Evolutionary conservation across 225 moss, liverwort and hornwort species (phyloP).

Genomic region (Marchantia polymorpha): DNA sequence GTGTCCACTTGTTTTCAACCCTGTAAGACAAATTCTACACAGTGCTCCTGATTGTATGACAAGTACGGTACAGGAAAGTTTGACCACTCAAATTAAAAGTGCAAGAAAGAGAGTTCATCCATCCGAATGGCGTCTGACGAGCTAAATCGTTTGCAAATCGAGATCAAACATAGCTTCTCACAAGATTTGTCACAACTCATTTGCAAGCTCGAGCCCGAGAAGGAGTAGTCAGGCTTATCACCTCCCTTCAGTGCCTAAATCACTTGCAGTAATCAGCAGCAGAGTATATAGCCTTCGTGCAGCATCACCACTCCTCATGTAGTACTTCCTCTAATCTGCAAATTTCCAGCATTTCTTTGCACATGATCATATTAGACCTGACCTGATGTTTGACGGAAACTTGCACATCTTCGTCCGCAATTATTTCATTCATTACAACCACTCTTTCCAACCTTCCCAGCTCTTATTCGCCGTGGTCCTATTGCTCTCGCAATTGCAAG

Average conservation of each 20-base stretch:
- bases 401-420: too few relatives aligned
- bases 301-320: not conserved
- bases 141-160: not conserved
- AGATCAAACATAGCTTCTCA: not conserved
- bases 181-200: not conserved
- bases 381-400: too few relatives aligned
- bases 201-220: not conserved
- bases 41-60: not conserved
- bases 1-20: not conserved
- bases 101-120: too few relatives aligned
- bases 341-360: too few relatives aligned
- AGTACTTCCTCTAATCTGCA: too few relatives aligned
- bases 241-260: not conserved
- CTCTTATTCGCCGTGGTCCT: too few relatives aligned
- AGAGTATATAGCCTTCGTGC: not conserved
- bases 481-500: too few relatives aligned
- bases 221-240: not conserved
- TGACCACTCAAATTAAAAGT: not conserved
- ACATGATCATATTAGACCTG: too few relatives aligned
- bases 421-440: too few relatives aligned
- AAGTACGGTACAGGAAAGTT: not conserved
- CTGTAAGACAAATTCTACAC: not conserved
- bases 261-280: not conserved
- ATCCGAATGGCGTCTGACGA: not conserved
- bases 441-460: too few relatives aligned